Base-by-base conservation (phyloP, 257 asterid genomes). In the Coffea eugenioides region DNA sequence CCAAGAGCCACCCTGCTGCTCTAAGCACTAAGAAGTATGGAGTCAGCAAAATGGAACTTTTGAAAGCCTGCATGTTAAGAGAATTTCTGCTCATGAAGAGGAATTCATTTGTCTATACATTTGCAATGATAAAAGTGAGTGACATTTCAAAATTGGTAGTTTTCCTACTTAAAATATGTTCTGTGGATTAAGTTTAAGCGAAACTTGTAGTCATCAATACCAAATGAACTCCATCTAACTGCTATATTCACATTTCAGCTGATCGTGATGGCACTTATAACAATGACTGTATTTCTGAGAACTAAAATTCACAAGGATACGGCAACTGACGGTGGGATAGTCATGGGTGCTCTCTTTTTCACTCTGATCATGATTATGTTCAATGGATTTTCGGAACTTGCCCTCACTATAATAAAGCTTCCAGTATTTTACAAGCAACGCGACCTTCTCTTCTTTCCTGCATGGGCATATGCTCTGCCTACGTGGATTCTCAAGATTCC, bases 371-470 rank as follows among this genome's bases (percentile, higher is more conserved):
- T 90, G 91, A 87, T 91, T 82, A 93, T 93, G 84, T 95, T 93
- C 83, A 93, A 93, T 82, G 99, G 99, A 62, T 89, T 90, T 62
- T 83, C 91, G 84, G 98, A 95, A 87, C 93, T 93, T 57, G 89
- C 97, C 6, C 89, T 93, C 89, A 85, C 89, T 85, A 90, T 93
- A 77, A 81, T 90, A 45, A 95, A 91, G 91, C 97, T 95, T 83
- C 97, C 99, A 6, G 90, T 91, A 49, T 87, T 93, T 78, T 95
- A 95, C 88, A 95, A 93, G 89, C 99, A 93, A 62, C 84, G 98
- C 69, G 98, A 95, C 81, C 79, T 93, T 54, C 92, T 68, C 18
- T 91, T 95, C 83, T 95, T 90, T 67, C 99, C 98, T 0, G 88
- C 97, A 79, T 95, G 99, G 99, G 86, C 87, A 65, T 95, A 88